Evolutionary conservation across 495 filamentous ascomycete genomes (phyloP).

Genomic region (Talaromyces stipitatus): DNA sequence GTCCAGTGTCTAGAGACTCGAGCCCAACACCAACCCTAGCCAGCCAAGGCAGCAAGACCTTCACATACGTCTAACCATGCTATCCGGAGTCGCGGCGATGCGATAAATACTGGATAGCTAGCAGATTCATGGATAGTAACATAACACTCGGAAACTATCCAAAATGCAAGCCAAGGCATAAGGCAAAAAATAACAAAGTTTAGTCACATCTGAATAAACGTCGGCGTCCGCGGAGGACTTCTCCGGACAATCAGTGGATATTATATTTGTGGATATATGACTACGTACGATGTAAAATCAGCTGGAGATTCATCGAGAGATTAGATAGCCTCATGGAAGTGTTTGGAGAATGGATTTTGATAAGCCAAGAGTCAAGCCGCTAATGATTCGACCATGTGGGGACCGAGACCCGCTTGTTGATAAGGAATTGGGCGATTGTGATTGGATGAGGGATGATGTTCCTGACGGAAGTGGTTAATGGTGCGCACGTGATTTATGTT

Average conservation of each 20-base stretch:
- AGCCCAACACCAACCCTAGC: background rate
- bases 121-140: background rate
- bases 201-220: background rate
- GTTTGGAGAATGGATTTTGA: background rate
- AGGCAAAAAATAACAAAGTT: background rate
- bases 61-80: too few species aligned
- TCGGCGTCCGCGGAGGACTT: background rate
- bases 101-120: too few species aligned
- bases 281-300: background rate
- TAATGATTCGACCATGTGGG: background rate
- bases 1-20: too few species aligned
- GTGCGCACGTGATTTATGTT: conserved; percentile 1
- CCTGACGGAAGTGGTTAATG: background rate
- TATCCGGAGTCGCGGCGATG: too few species aligned
- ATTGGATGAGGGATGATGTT: background rate
- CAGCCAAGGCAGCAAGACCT: too few species aligned
- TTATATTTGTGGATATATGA: background rate
- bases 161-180: background rate
- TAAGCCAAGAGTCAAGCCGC: background rate
- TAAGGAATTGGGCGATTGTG: background rate
- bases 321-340: background rate
- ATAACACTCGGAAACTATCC: background rate
- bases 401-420: background rate
- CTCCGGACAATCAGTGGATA: conserved; percentile 1
- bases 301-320: background rate